Evolutionary conservation across 257 asterid genomes (phyloP).

Genomic region (Solanum chiquidenum): DNA sequence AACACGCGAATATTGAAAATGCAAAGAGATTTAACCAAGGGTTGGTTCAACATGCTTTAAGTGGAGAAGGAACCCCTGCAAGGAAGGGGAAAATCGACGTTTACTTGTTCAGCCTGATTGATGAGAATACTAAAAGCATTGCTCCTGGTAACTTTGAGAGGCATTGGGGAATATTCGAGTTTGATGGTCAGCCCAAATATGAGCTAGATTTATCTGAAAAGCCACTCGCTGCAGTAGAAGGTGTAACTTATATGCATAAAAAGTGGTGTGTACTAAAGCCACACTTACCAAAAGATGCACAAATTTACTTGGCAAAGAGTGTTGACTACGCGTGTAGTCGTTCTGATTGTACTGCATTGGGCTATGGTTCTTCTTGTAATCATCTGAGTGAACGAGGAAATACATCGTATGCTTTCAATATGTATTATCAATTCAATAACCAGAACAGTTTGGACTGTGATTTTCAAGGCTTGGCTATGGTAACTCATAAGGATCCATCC

Average conservation of each 20-base stretch:
- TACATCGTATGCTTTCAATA: conserved; percentile 90
- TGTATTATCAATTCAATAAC: conserved; percentile 72
- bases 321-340: conserved; percentile 71
- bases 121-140: conserved; percentile 74
- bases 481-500: conserved; percentile 68
- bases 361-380: conserved; percentile 84
- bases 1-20: conserved; percentile 37
- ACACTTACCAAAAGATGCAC: conserved; percentile 11
- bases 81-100: conserved; percentile 52
- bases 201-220: conserved; percentile 53
- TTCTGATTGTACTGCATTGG: conserved; percentile 83
- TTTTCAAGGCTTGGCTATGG: conserved; percentile 51
- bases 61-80: conserved; percentile 70
- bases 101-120: conserved; percentile 74
- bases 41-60: conserved; percentile 46
- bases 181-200: conserved; percentile 79
- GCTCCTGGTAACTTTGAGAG: conserved; percentile 89
- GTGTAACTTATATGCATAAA: conserved; percentile 53
- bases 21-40: conserved; percentile 79
- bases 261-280: conserved; percentile 78
- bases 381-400: conserved; percentile 50
- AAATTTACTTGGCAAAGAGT: conserved; percentile 36
- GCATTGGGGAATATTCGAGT: conserved; percentile 89
- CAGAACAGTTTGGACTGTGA: conserved; percentile 86
- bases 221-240: conserved; percentile 45